Evolutionary conservation across 2,329 filamentous ascomycete genomes (phyloP), one percentile per base, ranked within the genome.

Genomic region (Diaporthe sp.): DNA sequence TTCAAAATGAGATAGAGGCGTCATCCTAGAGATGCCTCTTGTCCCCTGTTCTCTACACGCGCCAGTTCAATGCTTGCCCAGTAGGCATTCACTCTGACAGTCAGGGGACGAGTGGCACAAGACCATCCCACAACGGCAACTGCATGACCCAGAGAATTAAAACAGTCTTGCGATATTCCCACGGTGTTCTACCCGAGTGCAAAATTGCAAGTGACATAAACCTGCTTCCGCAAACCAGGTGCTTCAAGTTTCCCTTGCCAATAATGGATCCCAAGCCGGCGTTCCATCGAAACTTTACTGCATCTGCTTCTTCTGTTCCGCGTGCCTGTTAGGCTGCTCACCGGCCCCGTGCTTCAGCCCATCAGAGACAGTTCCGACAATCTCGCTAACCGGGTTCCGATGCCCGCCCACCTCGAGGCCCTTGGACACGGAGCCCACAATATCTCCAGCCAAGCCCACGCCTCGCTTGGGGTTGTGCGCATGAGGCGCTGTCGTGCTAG

Each of bases 361-460:
- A n/a, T 71, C 69, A 10, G 69, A 56, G 25, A 71, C 69, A 0
- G 51, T 61, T 12, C 69, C 69, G 4, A 71, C 69, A 53, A 71
- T 71, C 69, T 59, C 69, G 39, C 69, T 71, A 13, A 61, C 55
- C 22, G 69, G 69, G 27, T 71, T 71, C 27, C 55, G 39, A n/a
- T 61, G 69, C 12, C 55, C 69, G 37, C 39, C 53, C 6, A 71
- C 44, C 42, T 71, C 56, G 12, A 71, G 55, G 22, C 55, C 69
- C 39, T 71, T 71, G 55, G 69, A 71, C 0, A 71, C 55, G n/a
- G 37, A 59, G 19, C 69, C 69, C 22, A 71, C 69, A 22, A 71
- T 50, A 6, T 71, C 69, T 8, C 55, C 69, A 37, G 69, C 69
- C 53, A 42, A n/a, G 37, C 69, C 56, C 13, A 44, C 56, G 30